phyloP scores from a whole-genome alignment of 176 grass and related monocot species.

The Oryza rufipogon region DNA sequence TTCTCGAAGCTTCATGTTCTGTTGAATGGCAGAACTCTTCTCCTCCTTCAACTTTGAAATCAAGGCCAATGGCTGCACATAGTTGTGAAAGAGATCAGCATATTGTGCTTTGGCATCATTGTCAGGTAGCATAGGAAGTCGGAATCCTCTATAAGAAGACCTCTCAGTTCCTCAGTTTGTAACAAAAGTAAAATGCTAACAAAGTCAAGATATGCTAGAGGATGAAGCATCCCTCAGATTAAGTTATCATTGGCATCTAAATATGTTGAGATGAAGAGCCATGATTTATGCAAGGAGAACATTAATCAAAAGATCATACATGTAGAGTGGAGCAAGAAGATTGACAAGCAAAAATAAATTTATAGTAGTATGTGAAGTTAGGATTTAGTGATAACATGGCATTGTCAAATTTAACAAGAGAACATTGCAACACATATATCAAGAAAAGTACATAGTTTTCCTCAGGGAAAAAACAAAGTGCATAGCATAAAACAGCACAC shows the following conservation, averaged over 20 bases:
- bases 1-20: slow-evolving; percentile 73
- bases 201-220: neutral
- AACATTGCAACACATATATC: neutral
- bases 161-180: neutral
- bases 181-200: slow-evolving; percentile 8
- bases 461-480: neutral
- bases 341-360: slow-evolving; percentile 11
- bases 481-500: slow-evolving; percentile 1
- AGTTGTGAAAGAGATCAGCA: slow-evolving; percentile 23
- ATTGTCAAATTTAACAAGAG: slow-evolving; percentile 8
- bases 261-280: neutral
- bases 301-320: slow-evolving; percentile 11
- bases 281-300: neutral
- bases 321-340: neutral
- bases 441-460: neutral
- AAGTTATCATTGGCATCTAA: slow-evolving; percentile 14
- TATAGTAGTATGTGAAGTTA: neutral
- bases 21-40: slow-evolving; percentile 63
- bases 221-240: neutral
- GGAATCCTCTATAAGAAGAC: slow-evolving; percentile 1
- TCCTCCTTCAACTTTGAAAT: slow-evolving; percentile 75
- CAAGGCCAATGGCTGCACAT: slow-evolving; percentile 53
- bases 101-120: slow-evolving; percentile 30
- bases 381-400: neutral
- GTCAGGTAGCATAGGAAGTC: neutral